Base-by-base conservation (phyloP, 73 alveolate species). In the Paraurostyla sp. region DNA sequence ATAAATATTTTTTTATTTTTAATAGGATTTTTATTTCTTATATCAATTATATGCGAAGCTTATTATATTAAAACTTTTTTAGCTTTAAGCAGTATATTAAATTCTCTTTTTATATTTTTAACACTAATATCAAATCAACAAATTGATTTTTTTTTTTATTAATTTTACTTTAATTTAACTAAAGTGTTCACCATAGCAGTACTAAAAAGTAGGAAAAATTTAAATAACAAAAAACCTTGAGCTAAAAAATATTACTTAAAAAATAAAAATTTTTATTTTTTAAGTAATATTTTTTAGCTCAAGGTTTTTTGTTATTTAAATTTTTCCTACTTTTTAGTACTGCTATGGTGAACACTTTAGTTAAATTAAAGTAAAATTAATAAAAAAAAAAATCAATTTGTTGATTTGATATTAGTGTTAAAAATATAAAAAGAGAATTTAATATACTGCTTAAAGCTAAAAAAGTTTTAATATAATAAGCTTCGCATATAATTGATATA, bases 311-410 rank as follows among this genome's bases (percentile, higher is more conserved):
- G 33, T 56, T 56, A 30, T 63, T 63, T 25, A 63, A 23, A 15
- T 63, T 25, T 35, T 63, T 63, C 27, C 81, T 16, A 63, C 81
- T 63, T 63, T 63, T 63, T 35, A 63, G 13, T 18, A 63, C 81
- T 9, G 81, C 81, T 62, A 63, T 32, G 15, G 11, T 63, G 23
- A 9, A 13, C 54, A 63, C 57, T 25, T 25, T 63, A 9, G 29
- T 9, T 9, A 18, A 18, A 63, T 35, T 9, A 63, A 30, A 30
- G 27, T 18, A 56, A 16, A 22, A 56, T 56, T 32, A 32, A 56
- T 15, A 56, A 22, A 56, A 56, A 32, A 56, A 56, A 16, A 56
- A 56, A n/a, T n/a, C n/a, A n/a, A n/a, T n/a, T n/a, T n/a, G n/a
- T n/a, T n/a, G n/a, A n/a, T n/a, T n/a, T n/a, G 71, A 9, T 11